phyloP scores from a whole-genome alignment of 345 rosid species.

The Bruguiera sexangula region DNA sequence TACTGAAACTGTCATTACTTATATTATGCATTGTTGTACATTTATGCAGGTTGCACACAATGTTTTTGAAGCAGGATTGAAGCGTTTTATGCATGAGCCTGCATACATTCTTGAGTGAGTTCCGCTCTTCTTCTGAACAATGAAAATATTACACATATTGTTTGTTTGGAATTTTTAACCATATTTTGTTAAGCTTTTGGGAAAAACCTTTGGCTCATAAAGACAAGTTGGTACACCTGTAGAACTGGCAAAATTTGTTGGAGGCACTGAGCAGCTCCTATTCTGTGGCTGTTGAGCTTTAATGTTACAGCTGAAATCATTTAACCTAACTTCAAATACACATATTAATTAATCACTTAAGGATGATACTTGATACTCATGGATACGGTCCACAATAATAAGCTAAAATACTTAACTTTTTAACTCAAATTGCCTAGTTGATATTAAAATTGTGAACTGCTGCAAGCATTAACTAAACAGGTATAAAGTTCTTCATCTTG shows the following conservation, averaged over 20 bases:
- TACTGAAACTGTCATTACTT: too few relatives aligned
- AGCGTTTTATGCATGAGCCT: slow-evolving; percentile 90
- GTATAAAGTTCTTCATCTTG: too few relatives aligned
- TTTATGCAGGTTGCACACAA: slow-evolving; percentile 77
- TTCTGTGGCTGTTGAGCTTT: too few relatives aligned
- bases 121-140: slow-evolving; percentile 5
- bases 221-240: background rate
- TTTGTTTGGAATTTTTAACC: background rate
- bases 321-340: too few relatives aligned
- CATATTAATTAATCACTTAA: too few relatives aligned
- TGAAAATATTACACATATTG: background rate
- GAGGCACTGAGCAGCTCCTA: background rate
- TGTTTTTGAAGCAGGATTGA: slow-evolving; percentile 90
- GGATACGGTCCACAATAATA: too few relatives aligned
- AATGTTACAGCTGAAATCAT: too few relatives aligned
- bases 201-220: background rate
- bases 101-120: slow-evolving; percentile 87
- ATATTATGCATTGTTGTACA: background rate
- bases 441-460: too few relatives aligned
- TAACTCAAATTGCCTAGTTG: too few relatives aligned
- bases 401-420: too few relatives aligned
- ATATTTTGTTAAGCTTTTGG: background rate
- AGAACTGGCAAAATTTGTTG: background rate
- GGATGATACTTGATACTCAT: too few relatives aligned
- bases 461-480: too few relatives aligned